Conservation (phyloP, 2,329 filamentous ascomycete genomes). For the Gnomoniopsis smithogilvyi region DNA sequence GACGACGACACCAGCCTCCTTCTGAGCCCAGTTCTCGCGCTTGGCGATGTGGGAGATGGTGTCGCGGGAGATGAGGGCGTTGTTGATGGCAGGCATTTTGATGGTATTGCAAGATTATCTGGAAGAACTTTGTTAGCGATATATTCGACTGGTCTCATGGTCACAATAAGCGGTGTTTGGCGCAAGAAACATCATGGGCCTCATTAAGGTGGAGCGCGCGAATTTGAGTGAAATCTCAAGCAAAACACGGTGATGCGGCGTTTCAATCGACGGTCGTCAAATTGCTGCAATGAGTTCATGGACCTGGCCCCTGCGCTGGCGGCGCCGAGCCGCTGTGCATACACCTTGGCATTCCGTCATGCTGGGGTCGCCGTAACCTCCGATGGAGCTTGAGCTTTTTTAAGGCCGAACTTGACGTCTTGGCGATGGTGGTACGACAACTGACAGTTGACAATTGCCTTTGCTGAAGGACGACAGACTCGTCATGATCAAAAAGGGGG, state of each 20-base stretch:
- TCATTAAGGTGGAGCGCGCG: no score
- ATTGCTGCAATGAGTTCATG: neutral
- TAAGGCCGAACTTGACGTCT: neutral
- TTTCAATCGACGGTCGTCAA: neutral
- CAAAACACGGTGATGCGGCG: no score
- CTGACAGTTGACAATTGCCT: neutral
- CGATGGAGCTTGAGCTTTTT: constrained; percentile 2
- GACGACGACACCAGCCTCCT: constrained; percentile 58
- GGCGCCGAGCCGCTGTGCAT: neutral
- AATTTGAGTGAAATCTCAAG: neutral
- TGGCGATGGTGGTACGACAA: neutral
- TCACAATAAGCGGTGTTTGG: neutral
- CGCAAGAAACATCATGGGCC: no score
- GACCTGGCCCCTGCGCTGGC: neutral
- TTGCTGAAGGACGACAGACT: neutral
- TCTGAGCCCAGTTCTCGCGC: constrained; percentile 56
- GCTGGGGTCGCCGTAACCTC: constrained; percentile 1
- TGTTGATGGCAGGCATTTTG: constrained; percentile 34
- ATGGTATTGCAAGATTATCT: constrained; percentile 1
- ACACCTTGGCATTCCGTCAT: constrained; percentile 18
- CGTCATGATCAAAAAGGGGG: neutral
- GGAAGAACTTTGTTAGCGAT: constrained; percentile 3
- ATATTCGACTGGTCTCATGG: neutral
- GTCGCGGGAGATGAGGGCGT: constrained; percentile 30
- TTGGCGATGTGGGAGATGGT: constrained; percentile 42